Percentiles rank a stretch among this genome's conserved stretches.
Evolutionary conservation across 164 flowering plant genomes (phyloP).

Genomic region (Magnolia officinalis): DNA sequence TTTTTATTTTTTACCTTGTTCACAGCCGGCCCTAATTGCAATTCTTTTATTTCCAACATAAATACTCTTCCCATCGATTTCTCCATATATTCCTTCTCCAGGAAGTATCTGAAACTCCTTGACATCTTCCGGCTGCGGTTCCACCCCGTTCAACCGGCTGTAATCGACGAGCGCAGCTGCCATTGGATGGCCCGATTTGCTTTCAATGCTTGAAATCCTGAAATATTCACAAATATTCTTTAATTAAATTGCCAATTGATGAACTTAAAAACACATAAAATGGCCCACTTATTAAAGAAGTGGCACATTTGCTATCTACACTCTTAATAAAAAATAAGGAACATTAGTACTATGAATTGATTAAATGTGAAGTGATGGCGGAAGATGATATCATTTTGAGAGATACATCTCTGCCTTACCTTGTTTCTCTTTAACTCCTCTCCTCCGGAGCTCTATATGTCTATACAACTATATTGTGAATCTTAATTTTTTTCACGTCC

Average conservation of each 20-base stretch:
- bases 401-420: too few species aligned
- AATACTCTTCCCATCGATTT: slow-evolving; percentile 56
- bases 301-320: too few species aligned
- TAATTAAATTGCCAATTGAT: too few species aligned
- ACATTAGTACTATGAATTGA: too few species aligned
- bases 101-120: slow-evolving; percentile 65
- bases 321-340: too few species aligned
- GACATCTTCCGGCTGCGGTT: slow-evolving; percentile 70
- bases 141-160: slow-evolving; percentile 38
- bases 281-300: too few species aligned
- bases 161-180: slow-evolving; percentile 79
- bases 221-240: not conserved
- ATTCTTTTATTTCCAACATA: slow-evolving; percentile 71
- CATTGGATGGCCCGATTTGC: slow-evolving; percentile 95
- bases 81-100: slow-evolving; percentile 90
- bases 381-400: too few species aligned
- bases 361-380: too few species aligned
- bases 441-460: too few species aligned
- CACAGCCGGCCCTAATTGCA: slow-evolving; percentile 56
- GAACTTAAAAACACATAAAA: not conserved
- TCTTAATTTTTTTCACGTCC: too few species aligned
- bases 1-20: not conserved
- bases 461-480: too few species aligned
- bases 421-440: too few species aligned
- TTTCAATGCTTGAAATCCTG: slow-evolving; percentile 95